A percentile compares a stretch with the other conserved stretches of the same genome.
Evolutionary conservation across 2,329 filamentous ascomycete genomes (phyloP).

Genomic region (Hypoxylon sp.): DNA sequence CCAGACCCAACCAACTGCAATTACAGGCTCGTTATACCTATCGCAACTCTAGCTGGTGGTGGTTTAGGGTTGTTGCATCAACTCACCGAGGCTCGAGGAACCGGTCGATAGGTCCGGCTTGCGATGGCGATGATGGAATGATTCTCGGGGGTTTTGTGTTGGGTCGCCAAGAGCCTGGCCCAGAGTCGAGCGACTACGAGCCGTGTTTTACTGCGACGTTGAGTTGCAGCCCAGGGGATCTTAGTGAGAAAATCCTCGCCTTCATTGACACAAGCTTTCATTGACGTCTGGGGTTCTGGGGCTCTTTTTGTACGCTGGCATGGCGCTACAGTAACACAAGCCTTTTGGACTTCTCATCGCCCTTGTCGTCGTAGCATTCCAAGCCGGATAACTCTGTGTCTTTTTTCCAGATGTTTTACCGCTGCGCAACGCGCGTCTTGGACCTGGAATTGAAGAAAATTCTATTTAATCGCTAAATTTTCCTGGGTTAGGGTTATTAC

Average conservation of each 20-base stretch:
- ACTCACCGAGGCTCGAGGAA: conserved; percentile 32
- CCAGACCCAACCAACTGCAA: conserved; percentile 11
- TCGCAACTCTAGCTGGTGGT: conserved; percentile 1
- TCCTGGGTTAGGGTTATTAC: conserved; percentile 5
- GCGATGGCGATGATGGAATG: conserved; percentile 14
- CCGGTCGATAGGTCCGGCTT: conserved; percentile 28
- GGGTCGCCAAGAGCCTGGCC: conserved; percentile 38
- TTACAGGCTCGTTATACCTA: conserved; percentile 7
- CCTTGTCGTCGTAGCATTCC: conserved; percentile 33
- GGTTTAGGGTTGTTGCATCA: conserved; percentile 25
- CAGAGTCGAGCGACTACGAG: conserved; percentile 24
- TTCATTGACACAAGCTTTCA: conserved; percentile 34
- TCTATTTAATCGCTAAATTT: conserved; percentile 13
- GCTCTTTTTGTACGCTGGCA: conserved; percentile 14
- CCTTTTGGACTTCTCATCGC: conserved; percentile 9
- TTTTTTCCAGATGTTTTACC: conserved; percentile 22
- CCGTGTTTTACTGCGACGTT: conserved; percentile 37
- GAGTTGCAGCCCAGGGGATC: conserved; percentile 23
- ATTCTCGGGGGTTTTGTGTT: conserved; percentile 20
- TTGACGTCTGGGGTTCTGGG: conserved; percentile 25
- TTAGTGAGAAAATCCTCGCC: conserved; percentile 13
- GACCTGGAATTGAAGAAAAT: conserved; percentile 1
- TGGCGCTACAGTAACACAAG: conserved; percentile 6
- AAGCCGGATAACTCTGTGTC: conserved; percentile 18
- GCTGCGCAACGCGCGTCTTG: conserved; percentile 19